These are phyloP conservation scores for Salvia rosmarinus DNA, from an alignment of 257 asterid genomes.

Conservation along the genomic window DNA sequence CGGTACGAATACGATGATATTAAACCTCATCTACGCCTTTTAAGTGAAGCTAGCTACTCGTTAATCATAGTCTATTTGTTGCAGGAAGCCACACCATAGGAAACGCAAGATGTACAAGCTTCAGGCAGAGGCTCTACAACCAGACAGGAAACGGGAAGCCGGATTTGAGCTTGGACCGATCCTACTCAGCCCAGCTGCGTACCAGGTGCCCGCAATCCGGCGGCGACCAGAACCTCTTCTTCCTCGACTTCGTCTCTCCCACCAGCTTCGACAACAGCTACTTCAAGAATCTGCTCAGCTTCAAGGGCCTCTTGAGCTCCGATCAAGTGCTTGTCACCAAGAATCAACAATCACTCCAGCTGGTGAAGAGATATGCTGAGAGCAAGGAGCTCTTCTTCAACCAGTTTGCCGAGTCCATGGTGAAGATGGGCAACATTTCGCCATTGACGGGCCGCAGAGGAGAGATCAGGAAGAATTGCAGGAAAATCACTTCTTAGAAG, in stretches of 20 bases:
- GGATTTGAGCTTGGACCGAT: conserved; percentile 57
- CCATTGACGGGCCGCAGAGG: conserved; percentile 82
- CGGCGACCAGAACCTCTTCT: conserved; percentile 76
- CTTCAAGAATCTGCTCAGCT: conserved; percentile 70
- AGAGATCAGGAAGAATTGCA: conserved; percentile 74
- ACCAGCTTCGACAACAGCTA: conserved; percentile 74
- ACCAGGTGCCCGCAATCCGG: conserved; percentile 73
- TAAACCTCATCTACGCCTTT: not conserved
- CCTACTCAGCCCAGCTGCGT: conserved; percentile 66
- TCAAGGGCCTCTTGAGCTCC: conserved; percentile 73
- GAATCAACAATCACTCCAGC: conserved; percentile 54
- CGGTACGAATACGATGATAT: too few species aligned
- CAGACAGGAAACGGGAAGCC: conserved; percentile 69
- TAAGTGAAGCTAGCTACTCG: not conserved
- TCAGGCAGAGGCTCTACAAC: conserved; percentile 89
- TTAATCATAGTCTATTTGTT: not conserved
- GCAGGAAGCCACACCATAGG: conserved; percentile 96
- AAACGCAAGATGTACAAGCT: conserved; percentile 72
- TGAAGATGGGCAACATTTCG: conserved; percentile 83
- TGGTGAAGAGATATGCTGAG: conserved; percentile 72
- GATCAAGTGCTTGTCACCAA: conserved; percentile 78
- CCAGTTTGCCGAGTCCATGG: conserved; percentile 80
- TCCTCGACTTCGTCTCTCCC: conserved; percentile 66
- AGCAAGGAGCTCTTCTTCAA: conserved; percentile 65
- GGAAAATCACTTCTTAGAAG: conserved; percentile 39